phyloP scores from a whole-genome alignment of 345 rosid species.

The Salix suchowensis region DNA sequence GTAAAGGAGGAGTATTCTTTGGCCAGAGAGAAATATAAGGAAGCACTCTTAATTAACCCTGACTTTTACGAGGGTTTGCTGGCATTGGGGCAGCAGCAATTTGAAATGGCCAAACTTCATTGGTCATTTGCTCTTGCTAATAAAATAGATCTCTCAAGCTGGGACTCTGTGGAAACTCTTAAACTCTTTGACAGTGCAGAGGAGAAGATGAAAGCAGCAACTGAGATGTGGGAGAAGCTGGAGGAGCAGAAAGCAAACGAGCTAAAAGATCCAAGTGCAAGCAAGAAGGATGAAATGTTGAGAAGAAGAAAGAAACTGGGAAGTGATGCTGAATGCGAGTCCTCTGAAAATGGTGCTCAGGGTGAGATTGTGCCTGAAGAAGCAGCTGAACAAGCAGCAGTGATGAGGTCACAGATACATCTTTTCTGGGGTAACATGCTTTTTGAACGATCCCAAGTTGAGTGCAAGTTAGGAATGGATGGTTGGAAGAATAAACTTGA shows the following conservation, averaged over 20 bases:
- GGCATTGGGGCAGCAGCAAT: conserved; percentile 91
- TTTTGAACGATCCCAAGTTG: conserved; percentile 96
- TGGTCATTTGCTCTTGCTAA: conserved; percentile 83
- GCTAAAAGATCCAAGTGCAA: conserved; percentile 58
- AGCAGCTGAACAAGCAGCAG: conserved; percentile 94
- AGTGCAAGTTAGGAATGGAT: conserved; percentile 65
- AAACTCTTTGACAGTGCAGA: conserved; percentile 76
- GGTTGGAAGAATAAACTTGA: conserved; percentile 83
- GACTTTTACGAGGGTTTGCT: conserved; percentile 95
- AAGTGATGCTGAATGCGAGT: conserved; percentile 43
- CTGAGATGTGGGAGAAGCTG: conserved; percentile 94
- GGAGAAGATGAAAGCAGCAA: conserved; percentile 89
- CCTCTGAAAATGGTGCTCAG: conserved; percentile 26
- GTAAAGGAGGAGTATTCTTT: conserved; percentile 80
- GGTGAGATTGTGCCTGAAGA: conserved; percentile 64
- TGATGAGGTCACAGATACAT: conserved; percentile 97
- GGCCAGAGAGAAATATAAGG: conserved; percentile 73
- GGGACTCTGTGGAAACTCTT: conserved; percentile 78
- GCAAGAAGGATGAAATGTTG: conserved; percentile 67
- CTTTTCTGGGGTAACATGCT: conserved; percentile 98
- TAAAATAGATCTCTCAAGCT: conserved; percentile 65
- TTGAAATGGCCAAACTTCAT: conserved; percentile 97
- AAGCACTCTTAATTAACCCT: conserved; percentile 77
- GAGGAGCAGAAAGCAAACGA: conserved; percentile 74
- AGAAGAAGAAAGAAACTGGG: conserved; percentile 78